Percentiles rank a stretch among this genome's conserved stretches.
Conservation (phyloP, 257 asterid genomes). For the Perilla frutescens region DNA sequence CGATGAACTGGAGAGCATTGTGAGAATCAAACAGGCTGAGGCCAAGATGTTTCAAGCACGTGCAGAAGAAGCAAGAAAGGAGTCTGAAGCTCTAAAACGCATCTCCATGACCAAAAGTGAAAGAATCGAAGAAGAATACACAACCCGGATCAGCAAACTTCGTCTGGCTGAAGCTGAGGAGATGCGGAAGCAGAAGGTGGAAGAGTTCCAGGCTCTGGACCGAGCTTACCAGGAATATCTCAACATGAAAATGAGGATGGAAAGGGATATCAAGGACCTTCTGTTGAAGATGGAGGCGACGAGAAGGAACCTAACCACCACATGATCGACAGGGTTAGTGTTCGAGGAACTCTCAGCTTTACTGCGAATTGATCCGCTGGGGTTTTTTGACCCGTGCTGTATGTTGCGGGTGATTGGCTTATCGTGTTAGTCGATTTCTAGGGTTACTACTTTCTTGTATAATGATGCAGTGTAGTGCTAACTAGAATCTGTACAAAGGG, state of each 20-base stretch:
- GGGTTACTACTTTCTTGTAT: conserved; percentile 37
- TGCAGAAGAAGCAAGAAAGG: conserved; percentile 91
- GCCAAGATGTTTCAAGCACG: conserved; percentile 91
- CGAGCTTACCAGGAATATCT: conserved; percentile 78
- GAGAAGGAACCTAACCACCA: conserved; percentile 64
- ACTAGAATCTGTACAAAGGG: conserved; percentile 58
- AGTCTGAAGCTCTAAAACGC: conserved; percentile 82
- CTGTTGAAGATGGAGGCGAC: conserved; percentile 91
- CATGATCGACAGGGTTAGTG: conserved; percentile 40
- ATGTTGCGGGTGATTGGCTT: conserved; percentile 11
- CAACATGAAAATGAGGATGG: conserved; percentile 91
- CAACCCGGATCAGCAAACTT: conserved; percentile 63
- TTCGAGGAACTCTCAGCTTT: conserved; percentile 1
- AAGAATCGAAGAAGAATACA: conserved; percentile 79
- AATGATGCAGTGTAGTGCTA: conserved; percentile 43
- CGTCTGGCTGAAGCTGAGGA: conserved; percentile 89
- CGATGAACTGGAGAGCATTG: conserved; percentile 90
- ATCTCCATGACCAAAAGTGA: conserved; percentile 67
- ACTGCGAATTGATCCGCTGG: not conserved
- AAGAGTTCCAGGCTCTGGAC: conserved; percentile 78
- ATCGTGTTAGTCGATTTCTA: conserved; percentile 31
- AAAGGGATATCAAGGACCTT: conserved; percentile 82
- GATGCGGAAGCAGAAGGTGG: conserved; percentile 82
- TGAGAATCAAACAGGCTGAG: conserved; percentile 89
- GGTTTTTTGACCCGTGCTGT: not conserved